Percentiles rank a stretch among this genome's conserved stretches.
Conservation (phyloP, 108 stramenopile species). For the Pseudonitzschia multiseries region DNA sequence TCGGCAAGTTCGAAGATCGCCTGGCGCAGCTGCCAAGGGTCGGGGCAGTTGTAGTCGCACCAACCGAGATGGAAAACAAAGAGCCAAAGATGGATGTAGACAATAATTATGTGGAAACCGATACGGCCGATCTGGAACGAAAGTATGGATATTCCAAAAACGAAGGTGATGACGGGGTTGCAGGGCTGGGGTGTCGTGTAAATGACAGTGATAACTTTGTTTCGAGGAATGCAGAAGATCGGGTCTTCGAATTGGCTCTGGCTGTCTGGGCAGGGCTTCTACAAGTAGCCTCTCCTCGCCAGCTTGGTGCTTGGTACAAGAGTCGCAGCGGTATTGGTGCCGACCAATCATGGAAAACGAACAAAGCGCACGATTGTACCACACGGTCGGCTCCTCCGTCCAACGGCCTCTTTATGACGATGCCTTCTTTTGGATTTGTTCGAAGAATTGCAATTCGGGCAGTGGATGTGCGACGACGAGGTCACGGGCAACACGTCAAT, state of each 20-base stretch:
- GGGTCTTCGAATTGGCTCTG: constrained; percentile 9
- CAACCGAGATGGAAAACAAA: neutral
- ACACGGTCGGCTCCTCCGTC: neutral
- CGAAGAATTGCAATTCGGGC: constrained; percentile 19
- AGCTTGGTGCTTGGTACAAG: constrained; percentile 29
- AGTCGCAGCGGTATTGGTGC: neutral
- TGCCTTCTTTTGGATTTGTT: constrained; percentile 30
- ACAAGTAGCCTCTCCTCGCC: neutral
- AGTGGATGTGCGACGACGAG: neutral
- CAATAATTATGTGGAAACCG: neutral
- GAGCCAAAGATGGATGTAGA: neutral
- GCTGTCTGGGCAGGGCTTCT: constrained; percentile 8
- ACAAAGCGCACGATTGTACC: neutral
- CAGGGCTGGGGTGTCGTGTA: too few relatives aligned
- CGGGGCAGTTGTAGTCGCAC: neutral
- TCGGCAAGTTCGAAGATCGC: constrained; percentile 2
- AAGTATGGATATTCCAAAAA: neutral
- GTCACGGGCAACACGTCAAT: neutral
- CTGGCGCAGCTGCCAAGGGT: neutral
- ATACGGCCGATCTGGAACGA: neutral
- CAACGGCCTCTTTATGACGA: constrained; percentile 10
- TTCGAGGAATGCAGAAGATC: constrained; percentile 1
- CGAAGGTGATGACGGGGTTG: neutral
- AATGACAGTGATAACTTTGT: neutral
- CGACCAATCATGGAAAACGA: constrained; percentile 11